Evolutionary conservation across 306 rosid genomes (phyloP), one percentile per base, ranked within the genome.

Genomic region (Corylus heterophylla): DNA sequence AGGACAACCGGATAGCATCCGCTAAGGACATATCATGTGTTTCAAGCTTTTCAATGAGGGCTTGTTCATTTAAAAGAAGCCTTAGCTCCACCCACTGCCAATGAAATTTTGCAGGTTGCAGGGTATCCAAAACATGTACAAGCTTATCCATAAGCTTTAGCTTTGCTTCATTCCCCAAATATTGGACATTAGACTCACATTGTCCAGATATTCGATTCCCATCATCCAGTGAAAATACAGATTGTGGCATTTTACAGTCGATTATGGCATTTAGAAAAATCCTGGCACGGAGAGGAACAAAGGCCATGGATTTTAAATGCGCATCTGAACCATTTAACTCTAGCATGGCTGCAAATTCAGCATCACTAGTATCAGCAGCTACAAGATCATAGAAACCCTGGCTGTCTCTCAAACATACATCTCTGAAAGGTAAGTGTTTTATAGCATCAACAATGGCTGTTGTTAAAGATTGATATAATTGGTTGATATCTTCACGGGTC

Each of bases 31-130:
- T 67, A 37, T 87, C 94, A 61, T 74, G 90, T 55, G 74, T 47
- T 77, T 81, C 89, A 45, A 95, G 86, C 74, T 93, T 95, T 61
- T 95, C 99, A 50, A 90, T 61, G 27, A 95, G 92, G 75, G 94
- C 91, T 79, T 95, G 99, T 76, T 95, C 99, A 79, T 93, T 93
- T 85, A 95, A 88, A 77, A 95, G 97, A 78, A 95, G 86, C 87
- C 99, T 92, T 62, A 95, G 97, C 83, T 91, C 93, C 78, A 95
- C 90, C 99, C 99, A 95, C 82, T 95, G 99, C 99, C 99, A 95
- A 77, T 91, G 99, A 68, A 95, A 91, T 85, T 93, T 95, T 42
- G 98, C 99, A 78, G 93, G 96, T 83, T 95, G 99, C 84, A 95
- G 84, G 85, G 87, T 86, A 87, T 95, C 99, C 85, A 93, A 87